These are phyloP conservation scores for Malus asiatica DNA, from an alignment of 306 rosid genomes.

Conservation along the genomic window DNA sequence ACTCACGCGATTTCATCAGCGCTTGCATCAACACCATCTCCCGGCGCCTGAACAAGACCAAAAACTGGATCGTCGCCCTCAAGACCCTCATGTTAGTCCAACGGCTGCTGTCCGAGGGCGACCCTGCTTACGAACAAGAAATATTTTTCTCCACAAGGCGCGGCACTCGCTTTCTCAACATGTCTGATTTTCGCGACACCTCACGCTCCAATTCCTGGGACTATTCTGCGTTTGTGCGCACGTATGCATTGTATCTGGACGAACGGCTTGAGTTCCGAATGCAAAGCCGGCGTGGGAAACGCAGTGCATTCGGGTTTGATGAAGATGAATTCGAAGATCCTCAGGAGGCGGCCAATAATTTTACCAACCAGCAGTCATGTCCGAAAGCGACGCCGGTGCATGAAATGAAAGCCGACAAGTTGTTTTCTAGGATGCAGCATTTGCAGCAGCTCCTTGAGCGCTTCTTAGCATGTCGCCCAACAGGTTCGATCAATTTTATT, in stretches of 20 bases:
- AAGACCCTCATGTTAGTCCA: constrained; percentile 68
- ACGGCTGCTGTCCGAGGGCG: constrained; percentile 67
- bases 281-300: constrained; percentile 74
- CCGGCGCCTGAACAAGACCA: constrained; percentile 72
- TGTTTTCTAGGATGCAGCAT: constrained; percentile 71
- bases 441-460: constrained; percentile 80
- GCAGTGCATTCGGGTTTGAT: constrained; percentile 40
- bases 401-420: constrained; percentile 52
- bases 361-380: background rate
- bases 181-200: constrained; percentile 75
- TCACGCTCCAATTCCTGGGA: constrained; percentile 57
- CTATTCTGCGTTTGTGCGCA: constrained; percentile 71
- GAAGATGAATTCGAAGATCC: constrained; percentile 32
- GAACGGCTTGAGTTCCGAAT: constrained; percentile 81
- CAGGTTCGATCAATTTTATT: constrained; percentile 37
- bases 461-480: constrained; percentile 83
- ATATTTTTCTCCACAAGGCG: constrained; percentile 84
- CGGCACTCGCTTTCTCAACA: constrained; percentile 79
- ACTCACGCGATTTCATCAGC: constrained; percentile 60
- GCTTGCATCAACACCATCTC: constrained; percentile 68
- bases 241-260: constrained; percentile 68
- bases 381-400: constrained; percentile 50
- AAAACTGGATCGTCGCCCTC: constrained; percentile 71
- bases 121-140: constrained; percentile 94
- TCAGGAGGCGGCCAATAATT: background rate